These are phyloP conservation scores for Terana coerulea DNA, from an alignment of 768 basidiomycete species.

Conservation along the genomic window DNA sequence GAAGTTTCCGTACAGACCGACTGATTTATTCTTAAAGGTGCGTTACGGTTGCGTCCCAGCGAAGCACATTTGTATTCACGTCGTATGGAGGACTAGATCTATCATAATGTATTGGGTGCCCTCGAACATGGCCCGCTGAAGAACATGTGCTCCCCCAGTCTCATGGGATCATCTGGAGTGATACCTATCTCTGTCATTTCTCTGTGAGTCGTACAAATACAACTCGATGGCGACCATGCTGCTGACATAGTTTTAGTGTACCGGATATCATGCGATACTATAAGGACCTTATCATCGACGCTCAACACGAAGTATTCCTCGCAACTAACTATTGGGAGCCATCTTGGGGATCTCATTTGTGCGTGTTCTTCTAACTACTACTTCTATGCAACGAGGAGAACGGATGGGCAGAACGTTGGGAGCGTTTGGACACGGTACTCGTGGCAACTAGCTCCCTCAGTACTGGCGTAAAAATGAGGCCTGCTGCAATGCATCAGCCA, in stretches of 20 bases:
- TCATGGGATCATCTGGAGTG: constrained; percentile 60
- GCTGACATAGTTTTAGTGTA: constrained; percentile 35
- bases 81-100: constrained; percentile 39
- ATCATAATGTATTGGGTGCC: constrained; percentile 55
- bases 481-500: no score
- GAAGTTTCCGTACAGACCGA: constrained; percentile 49
- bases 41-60: constrained; percentile 9
- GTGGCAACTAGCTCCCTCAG: no score
- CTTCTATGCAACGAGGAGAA: no score
- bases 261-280: constrained; percentile 76
- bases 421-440: no score
- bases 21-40: constrained; percentile 60
- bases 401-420: no score
- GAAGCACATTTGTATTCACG: not conserved
- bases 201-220: constrained; percentile 36
- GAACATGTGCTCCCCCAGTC: constrained; percentile 55
- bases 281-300: constrained; percentile 54
- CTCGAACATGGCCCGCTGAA: constrained; percentile 52
- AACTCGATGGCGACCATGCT: no score
- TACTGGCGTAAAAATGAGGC: no score
- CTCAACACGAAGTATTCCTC: constrained; percentile 61
- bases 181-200: constrained; percentile 62
- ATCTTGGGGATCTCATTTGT: constrained; percentile 24
- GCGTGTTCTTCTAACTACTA: no score
- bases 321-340: constrained; percentile 64